Evolutionary conservation across 306 rosid genomes (phyloP), one percentile per base, ranked within the genome.

Genomic region (Prunus davidiana): DNA sequence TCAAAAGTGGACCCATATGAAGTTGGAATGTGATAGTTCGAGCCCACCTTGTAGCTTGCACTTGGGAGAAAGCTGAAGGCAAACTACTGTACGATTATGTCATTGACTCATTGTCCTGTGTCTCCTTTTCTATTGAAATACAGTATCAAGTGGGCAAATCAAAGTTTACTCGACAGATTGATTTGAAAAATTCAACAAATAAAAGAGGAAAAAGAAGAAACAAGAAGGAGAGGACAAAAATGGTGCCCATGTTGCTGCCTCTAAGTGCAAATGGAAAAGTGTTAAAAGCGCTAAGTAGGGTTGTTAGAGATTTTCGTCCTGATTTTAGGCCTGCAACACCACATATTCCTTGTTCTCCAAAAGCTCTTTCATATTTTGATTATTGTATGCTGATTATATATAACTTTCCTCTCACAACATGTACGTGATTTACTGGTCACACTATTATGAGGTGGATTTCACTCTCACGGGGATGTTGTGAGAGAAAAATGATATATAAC

Each of bases 211-310:
- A 58, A 24, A 16, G 25, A 7, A 58, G 54, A 64, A 58, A 73
- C 67, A 73, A 57, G 56, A 43, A 57, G 12, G 67, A 43, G 19
- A 24, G 56, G 76, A 73, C 67, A 72, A 72, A 60, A 58, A 34
- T 34, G 76, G 76, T 57, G 43, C 24, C 22, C 49, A 30, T 10
- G 38, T 15, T 27, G 12, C 32, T 43, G 67, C 61, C 46, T 61
- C 30, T 30, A 20, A 10, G 6, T 46, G 69, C 27, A 20, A 47
- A 27, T 73, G 77, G 58, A 12, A 46, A 18, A 18, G 28, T 61
- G 61, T 27, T 34, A 46, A 60, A 25, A 27, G 60, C 27, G 46
- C 13, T 47, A n/a, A 61, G 58, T 25, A 24, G 20, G 69, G 60
- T 62, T 61, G 69, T 25, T 25, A 16, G 1, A 20, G 18, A 25